A percentile compares a stretch with the other conserved stretches of the same genome.
Evolutionary conservation across 495 filamentous ascomycete genomes (phyloP).

Genomic region (Penicillium robsamsonii): DNA sequence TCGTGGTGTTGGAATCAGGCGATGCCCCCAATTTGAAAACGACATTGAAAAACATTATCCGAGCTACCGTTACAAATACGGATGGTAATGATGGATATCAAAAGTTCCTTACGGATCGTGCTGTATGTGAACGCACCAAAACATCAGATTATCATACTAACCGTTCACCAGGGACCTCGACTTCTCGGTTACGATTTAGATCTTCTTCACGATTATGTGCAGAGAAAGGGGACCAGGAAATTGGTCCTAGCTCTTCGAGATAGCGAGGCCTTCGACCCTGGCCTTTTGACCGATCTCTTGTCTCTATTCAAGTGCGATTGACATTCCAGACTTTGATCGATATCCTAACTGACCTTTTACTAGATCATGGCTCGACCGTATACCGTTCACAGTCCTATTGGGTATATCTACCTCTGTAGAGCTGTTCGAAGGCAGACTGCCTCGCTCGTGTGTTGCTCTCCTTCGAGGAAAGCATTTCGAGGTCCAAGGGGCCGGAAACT

Average conservation of each 20-base stretch:
- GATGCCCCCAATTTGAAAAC: constrained; percentile 83
- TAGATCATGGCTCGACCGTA: constrained; percentile 85
- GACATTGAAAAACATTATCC: constrained; percentile 78
- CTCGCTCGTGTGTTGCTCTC: constrained; percentile 67
- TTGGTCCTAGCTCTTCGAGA: constrained; percentile 81
- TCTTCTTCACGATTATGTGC: constrained; percentile 66
- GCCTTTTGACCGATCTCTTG: constrained; percentile 74
- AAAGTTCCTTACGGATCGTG: constrained; percentile 47
- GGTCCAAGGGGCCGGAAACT: constrained; percentile 70
- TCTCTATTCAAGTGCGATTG: constrained; percentile 66
- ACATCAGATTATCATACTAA: constrained; percentile 18
- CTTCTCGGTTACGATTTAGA: constrained; percentile 90
- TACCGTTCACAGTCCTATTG: constrained; percentile 83
- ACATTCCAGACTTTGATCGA: not conserved
- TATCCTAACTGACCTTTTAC: constrained; percentile 17
- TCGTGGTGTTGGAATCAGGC: constrained; percentile 71
- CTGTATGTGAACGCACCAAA: constrained; percentile 40
- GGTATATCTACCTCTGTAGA: constrained; percentile 90
- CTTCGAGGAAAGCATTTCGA: constrained; percentile 81
- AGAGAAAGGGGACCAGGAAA: constrained; percentile 52
- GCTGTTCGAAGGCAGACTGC: constrained; percentile 78
- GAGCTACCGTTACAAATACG: constrained; percentile 60
- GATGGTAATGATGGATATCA: constrained; percentile 46
- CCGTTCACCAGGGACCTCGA: constrained; percentile 54
- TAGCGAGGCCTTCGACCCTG: constrained; percentile 85